These are phyloP conservation scores for Pythium coloratum DNA, from an alignment of 352 stramenopile species.

Conservation along the genomic window DNA sequence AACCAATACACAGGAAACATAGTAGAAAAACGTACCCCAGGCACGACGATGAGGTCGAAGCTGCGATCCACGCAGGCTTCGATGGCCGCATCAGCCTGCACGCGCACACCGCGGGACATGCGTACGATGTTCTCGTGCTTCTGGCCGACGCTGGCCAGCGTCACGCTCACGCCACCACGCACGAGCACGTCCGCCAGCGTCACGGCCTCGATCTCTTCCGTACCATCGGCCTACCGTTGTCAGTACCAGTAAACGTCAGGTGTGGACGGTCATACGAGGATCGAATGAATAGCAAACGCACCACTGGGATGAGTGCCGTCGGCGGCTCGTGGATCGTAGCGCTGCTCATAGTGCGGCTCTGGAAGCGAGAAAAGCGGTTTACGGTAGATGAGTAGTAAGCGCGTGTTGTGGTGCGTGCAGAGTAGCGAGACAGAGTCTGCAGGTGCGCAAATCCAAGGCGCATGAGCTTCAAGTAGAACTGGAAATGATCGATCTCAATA, in stretches of 20 bases:
- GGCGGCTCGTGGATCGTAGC: constrained; percentile 5
- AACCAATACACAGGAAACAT: not conserved
- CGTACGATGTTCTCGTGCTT: constrained; percentile 66
- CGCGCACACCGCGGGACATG: constrained; percentile 71
- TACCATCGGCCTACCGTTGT: constrained; percentile 60
- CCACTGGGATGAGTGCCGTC: constrained; percentile 32
- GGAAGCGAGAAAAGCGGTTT: not conserved
- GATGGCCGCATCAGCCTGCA: constrained; percentile 70
- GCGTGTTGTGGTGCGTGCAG: not conserved
- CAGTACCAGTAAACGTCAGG: not conserved
- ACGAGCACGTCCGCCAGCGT: constrained; percentile 73
- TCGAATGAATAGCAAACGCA: constrained; percentile 12
- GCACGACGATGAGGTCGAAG: constrained; percentile 72
- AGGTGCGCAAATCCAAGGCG: not conserved
- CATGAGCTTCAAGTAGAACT: not conserved
- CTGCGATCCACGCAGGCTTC: constrained; percentile 50
- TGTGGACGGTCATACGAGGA: not conserved
- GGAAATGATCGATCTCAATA: not conserved
- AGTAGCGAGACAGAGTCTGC: not conserved
- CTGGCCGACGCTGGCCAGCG: constrained; percentile 55
- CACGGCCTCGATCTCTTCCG: constrained; percentile 82
- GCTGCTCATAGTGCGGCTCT: constrained; percentile 13
- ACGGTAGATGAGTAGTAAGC: not conserved
- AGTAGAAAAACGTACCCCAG: constrained; percentile 39
- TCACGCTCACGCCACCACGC: constrained; percentile 63